These are phyloP conservation scores for Penicillium aurantiogriseum DNA, from an alignment of 2,329 filamentous ascomycete genomes.

Conservation along the genomic window DNA sequence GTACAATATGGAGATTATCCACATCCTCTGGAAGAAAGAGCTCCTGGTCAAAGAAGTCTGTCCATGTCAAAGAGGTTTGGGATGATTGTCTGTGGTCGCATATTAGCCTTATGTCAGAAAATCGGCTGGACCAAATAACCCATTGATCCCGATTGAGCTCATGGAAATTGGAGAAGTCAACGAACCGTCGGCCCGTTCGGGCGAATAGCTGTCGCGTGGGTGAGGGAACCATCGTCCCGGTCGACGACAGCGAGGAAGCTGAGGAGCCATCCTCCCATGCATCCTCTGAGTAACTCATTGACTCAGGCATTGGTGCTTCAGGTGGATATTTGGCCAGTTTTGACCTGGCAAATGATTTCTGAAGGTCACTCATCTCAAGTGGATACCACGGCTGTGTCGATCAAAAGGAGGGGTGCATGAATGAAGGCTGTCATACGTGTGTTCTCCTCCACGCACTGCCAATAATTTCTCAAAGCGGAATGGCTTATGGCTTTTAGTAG, in stretches of 20 bases:
- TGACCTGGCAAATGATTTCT: conserved; percentile 73
- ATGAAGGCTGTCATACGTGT: not conserved
- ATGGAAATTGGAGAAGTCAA: conserved; percentile 13
- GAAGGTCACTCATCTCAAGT: conserved; percentile 71
- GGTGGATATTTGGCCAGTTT: conserved; percentile 65
- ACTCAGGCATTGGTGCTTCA: conserved; percentile 52
- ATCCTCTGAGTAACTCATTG: conserved; percentile 31
- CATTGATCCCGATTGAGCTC: not conserved
- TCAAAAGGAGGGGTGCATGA: not conserved
- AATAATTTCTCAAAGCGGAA: not conserved
- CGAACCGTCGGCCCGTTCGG: conserved; percentile 62
- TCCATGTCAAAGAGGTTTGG: conserved; percentile 74
- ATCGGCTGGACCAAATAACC: no score
- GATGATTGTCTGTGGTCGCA: conserved; percentile 34
- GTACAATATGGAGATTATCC: conserved; percentile 52
- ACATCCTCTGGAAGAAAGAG: conserved; percentile 60
- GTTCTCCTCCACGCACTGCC: not conserved
- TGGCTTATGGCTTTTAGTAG: not conserved
- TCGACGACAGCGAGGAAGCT: conserved; percentile 84
- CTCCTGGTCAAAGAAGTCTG: conserved; percentile 85
- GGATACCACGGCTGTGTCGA: conserved; percentile 6
- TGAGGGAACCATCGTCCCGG: conserved; percentile 84
- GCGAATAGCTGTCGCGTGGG: conserved; percentile 71
- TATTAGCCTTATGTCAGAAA: not conserved
- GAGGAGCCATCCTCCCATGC: conserved; percentile 63